Conservation (phyloP, 441 rosid genomes). For the Brassica hybrid region DNA sequence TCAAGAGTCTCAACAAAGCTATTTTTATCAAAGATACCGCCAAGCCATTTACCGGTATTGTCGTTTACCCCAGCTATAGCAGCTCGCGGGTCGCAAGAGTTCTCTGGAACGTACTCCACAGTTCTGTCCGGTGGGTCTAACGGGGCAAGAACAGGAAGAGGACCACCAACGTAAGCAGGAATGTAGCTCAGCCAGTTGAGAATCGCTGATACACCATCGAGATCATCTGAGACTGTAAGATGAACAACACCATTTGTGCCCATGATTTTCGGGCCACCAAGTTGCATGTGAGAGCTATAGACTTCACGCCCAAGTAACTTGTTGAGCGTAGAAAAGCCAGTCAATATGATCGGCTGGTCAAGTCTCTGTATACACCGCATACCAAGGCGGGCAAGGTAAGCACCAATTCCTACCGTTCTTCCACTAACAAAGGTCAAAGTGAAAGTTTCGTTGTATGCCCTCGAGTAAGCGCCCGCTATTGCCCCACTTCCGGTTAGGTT, state of each 20-base stretch:
- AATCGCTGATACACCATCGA: conserved; percentile 92
- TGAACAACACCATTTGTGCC: conserved; percentile 99
- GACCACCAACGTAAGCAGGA: conserved; percentile 83
- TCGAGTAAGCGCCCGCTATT: conserved; percentile 97
- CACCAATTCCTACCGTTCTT: conserved; percentile 98
- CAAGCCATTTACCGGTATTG: conserved; percentile 83
- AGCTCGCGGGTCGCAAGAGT: conserved; percentile 96
- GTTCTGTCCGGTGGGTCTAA: conserved; percentile 86
- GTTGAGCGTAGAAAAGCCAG: conserved; percentile 98
- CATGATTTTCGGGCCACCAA: conserved; percentile 99
- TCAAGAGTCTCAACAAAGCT: conserved; percentile 94
- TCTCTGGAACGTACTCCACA: conserved; percentile 91
- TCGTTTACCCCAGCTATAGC: conserved; percentile 82
- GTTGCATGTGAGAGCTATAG: conserved; percentile 99
- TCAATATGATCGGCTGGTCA: conserved; percentile 98
- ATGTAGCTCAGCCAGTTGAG: conserved; percentile 94
- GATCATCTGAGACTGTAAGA: conserved; percentile 98
- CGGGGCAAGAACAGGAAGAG: conserved; percentile 71
- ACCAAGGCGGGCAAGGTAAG: conserved; percentile 98
- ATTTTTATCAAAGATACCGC: conserved; percentile 95
- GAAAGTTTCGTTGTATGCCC: conserved; percentile 96
- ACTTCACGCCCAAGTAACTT: conserved; percentile 99
- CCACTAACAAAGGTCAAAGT: conserved; percentile 97
- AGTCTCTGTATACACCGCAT: conserved; percentile 99
- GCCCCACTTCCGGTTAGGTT: conserved; percentile 98